phyloP scores from a whole-genome alignment of 2,329 filamentous ascomycete genomes.

The Davidsoniella australis region DNA sequence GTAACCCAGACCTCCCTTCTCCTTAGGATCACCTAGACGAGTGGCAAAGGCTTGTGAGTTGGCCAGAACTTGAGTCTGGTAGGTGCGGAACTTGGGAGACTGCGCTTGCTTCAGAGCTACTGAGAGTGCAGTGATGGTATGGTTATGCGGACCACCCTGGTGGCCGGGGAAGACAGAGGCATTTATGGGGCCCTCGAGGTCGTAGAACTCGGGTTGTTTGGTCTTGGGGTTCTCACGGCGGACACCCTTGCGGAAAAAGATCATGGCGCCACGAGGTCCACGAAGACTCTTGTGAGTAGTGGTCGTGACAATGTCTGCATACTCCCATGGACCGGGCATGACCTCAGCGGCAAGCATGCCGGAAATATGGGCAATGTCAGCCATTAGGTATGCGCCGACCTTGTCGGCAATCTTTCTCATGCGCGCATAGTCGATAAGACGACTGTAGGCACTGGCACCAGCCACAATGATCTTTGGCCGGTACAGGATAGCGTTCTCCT shows the following conservation, averaged over 20 bases:
- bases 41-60: slow-evolving; percentile 79
- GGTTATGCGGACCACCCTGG: slow-evolving; percentile 95
- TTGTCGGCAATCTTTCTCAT: slow-evolving; percentile 87
- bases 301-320: slow-evolving; percentile 89
- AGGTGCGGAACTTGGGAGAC: slow-evolving; percentile 74
- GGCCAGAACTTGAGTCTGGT: slow-evolving; percentile 76
- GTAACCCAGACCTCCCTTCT: slow-evolving; percentile 65
- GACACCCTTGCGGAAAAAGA: slow-evolving; percentile 93
- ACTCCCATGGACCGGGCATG: slow-evolving; percentile 73
- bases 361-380: slow-evolving; percentile 96
- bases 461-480: slow-evolving; percentile 91
- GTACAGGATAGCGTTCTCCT: slow-evolving; percentile 75
- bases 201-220: slow-evolving; percentile 70
- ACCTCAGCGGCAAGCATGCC: slow-evolving; percentile 85
- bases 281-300: slow-evolving; percentile 96
- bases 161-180: slow-evolving; percentile 94
- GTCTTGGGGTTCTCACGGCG: slow-evolving; percentile 69
- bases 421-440: slow-evolving; percentile 83
- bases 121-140: slow-evolving; percentile 90
- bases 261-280: slow-evolving; percentile 89
- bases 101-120: slow-evolving; percentile 92
- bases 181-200: slow-evolving; percentile 89
- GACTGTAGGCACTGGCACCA: slow-evolving; percentile 88
- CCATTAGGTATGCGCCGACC: slow-evolving; percentile 77
- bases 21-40: slow-evolving; percentile 47